Conservation (phyloP, 2,329 filamentous ascomycete species). For the Pseudogymnoascus sp. region DNA sequence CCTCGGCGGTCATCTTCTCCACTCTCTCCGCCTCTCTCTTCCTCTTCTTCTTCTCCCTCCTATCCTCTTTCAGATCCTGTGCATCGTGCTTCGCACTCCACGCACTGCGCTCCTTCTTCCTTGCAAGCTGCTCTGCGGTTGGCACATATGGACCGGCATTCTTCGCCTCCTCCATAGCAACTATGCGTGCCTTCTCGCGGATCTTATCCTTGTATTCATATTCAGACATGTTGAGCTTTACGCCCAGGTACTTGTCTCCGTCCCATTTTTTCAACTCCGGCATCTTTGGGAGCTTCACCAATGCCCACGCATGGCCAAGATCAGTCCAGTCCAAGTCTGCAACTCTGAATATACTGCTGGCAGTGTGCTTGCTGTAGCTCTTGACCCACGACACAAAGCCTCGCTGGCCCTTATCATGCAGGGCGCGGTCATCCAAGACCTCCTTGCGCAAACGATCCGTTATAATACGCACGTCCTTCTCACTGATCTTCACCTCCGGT, state of each 20-base stretch:
- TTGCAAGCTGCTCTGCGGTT: conserved; percentile 41
- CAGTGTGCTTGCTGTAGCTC: conserved; percentile 85
- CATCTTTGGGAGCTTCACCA: conserved; percentile 87
- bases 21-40: conserved; percentile 57
- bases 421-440: conserved; percentile 44
- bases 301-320: conserved; percentile 74
- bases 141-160: conserved; percentile 32
- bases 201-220: conserved; percentile 68
- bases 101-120: conserved; percentile 58
- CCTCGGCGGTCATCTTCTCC: conserved; percentile 63
- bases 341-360: conserved; percentile 82
- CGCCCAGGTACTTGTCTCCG: conserved; percentile 57
- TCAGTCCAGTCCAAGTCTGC: conserved; percentile 79
- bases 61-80: conserved; percentile 54
- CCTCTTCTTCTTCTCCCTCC: conserved; percentile 58
- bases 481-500: conserved; percentile 50
- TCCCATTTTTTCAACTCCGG: conserved; percentile 74
- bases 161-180: conserved; percentile 46
- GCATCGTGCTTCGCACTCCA: conserved; percentile 68
- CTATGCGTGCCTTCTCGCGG: conserved; percentile 58
- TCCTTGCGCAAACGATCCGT: conserved; percentile 56
- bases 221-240: conserved; percentile 59
- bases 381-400: conserved; percentile 92
- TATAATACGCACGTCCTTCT: conserved; percentile 51
- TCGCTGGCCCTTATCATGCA: conserved; percentile 79